Evolutionary conservation across 129 eudicot species (phyloP), one percentile per base, ranked within the genome.

Genomic region (Solidago caesia): DNA sequence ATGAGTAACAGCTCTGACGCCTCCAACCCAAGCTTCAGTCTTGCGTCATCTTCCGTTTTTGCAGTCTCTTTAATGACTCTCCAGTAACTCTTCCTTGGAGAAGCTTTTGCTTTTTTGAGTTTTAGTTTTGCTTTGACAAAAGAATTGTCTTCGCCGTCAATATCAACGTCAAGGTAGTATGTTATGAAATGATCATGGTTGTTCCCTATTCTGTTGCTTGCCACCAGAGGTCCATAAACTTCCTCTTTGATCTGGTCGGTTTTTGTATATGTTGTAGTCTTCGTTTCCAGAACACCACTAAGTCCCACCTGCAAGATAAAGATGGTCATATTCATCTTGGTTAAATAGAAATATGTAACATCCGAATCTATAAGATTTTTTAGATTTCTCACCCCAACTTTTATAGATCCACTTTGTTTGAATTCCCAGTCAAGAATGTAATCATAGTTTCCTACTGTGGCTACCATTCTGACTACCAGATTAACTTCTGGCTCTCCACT

Each of bases 381-480:
- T 1, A 73, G 44, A 16, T 26, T 39, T 13, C 92, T 79, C 82
- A 87, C 98, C 85, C 81, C 80, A 25, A 86, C 86, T 85, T 88
- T 89, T 46, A 92, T 89, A 41, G 90, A 79, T 33, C 96, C 97
- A 81, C 84, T 82, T 81, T 89, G 90, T 82, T 88, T 87, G 83
- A 92, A 89, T 77, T 89, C 98, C 98, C 96, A 92, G 45, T 92
- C 98, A 59, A 92, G 87, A 53, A 89, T 77, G 53, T 92, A 92
- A 76, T 89, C 98, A 78, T 92, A 92, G 67, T 89, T 92, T 58
- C 98, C 96, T 13, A 92, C 96, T 4, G 98, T 86, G 41, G 98
- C 95, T 64, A 88, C 87, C 98, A 90, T 93, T 77, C 96, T 84
- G 39, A 93, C 96, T 39, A 93, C 96, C 80, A 90, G 81, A 76